A percentile compares a stretch with the other conserved stretches of the same genome.
Evolutionary conservation across 768 basidiomycete genomes (phyloP).

Genomic region (Phlegmacium glaucopus): DNA sequence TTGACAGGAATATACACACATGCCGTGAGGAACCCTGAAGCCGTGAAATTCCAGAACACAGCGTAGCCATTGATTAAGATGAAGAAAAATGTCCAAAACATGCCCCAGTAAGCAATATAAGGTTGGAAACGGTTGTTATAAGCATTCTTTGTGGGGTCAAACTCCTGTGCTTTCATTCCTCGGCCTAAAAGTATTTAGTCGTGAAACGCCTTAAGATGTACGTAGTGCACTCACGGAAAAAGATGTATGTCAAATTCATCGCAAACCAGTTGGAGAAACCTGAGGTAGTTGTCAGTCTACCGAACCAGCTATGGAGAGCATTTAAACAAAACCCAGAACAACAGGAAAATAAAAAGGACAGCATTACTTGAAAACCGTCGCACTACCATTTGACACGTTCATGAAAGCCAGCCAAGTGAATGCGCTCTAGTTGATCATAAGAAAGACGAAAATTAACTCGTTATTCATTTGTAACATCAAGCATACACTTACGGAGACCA

Average conservation of each 20-base stretch:
- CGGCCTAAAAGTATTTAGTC: constrained; percentile 36
- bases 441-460: background rate
- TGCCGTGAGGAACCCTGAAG: constrained; percentile 43
- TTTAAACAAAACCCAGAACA: background rate
- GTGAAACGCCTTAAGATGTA: background rate
- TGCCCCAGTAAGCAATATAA: constrained; percentile 66
- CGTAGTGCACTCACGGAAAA: constrained; percentile 49
- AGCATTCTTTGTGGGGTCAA: constrained; percentile 55
- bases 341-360: background rate
- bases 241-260: constrained; percentile 70
- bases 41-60: constrained; percentile 64
- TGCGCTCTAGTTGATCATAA: constrained; percentile 23
- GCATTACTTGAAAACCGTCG: constrained; percentile 52
- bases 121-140: constrained; percentile 66
- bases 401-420: constrained; percentile 60
- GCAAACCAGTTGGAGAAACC: constrained; percentile 68
- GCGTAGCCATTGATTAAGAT: constrained; percentile 50
- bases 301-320: constrained; percentile 52
- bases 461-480: constrained; percentile 26
- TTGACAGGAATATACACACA: constrained; percentile 26
- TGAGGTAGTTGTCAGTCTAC: constrained; percentile 61
- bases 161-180: constrained; percentile 63
- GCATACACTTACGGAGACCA: constrained; percentile 26
- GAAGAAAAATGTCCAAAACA: constrained; percentile 61
- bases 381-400: constrained; percentile 54